phyloP scores from a whole-genome alignment of 345 rosid genomes.

The Chamaenerion angustifolium region DNA sequence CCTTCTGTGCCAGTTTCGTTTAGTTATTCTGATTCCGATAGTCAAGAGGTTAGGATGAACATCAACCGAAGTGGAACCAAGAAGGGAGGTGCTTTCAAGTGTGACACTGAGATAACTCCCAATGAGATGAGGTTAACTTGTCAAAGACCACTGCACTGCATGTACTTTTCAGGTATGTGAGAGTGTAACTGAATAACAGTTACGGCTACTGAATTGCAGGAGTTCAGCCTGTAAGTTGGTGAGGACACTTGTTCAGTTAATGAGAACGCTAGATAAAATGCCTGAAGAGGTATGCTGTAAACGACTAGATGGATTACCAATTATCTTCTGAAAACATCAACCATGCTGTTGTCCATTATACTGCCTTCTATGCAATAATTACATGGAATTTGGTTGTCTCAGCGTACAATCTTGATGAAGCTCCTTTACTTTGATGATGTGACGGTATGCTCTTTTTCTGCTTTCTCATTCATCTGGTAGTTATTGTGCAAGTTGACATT shows the following conservation, averaged over 20 bases:
- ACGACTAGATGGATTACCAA: not conserved
- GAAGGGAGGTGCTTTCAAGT: constrained; percentile 64
- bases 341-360: not conserved
- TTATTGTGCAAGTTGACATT: too few species aligned
- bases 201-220: constrained; percentile 24
- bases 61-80: constrained; percentile 68
- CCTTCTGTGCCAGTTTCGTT: constrained; percentile 50
- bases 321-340: not conserved
- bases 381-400: constrained; percentile 11
- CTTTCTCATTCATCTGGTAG: not conserved
- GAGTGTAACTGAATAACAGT: not conserved
- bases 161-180: not conserved
- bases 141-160: not conserved
- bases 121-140: constrained; percentile 73
- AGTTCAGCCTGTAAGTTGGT: constrained; percentile 96
- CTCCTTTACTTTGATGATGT: constrained; percentile 87
- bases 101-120: constrained; percentile 70
- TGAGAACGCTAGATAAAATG: constrained; percentile 95
- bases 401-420: constrained; percentile 96
- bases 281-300: constrained; percentile 62
- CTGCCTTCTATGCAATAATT: not conserved
- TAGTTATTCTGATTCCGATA: constrained; percentile 60
- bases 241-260: constrained; percentile 78
- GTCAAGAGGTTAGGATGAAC: constrained; percentile 79
- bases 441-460: constrained; percentile 47